Base-by-base conservation (phyloP, 441 rosid genomes). In the Pelargonium fulgidum region DNA sequence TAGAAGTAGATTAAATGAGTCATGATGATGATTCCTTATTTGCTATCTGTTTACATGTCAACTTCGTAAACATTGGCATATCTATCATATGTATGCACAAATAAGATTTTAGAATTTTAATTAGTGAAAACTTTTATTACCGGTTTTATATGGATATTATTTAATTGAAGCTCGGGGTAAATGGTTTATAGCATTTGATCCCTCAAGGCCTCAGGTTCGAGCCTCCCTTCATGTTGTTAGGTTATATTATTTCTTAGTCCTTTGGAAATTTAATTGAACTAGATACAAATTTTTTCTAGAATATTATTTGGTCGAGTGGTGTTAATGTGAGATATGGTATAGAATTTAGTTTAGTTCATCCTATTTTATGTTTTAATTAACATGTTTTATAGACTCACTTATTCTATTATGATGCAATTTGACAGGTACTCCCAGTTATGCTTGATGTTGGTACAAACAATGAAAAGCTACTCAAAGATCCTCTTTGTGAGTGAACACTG, bases 371-470 rank as follows among this genome's bases (percentile, higher is more conserved):
- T 5, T 24, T 14, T 67, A 67, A 26, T 66, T 36, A 19, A 17
- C 45, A 36, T 22, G 29, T 58, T 58, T 20, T 22, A 59, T 22
- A 24, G 12, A 59, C 64, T 47, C 14, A 0, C 52, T 3, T 14
- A 24, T 59, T n/a, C 54, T 64, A 9, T 56, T 68, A 6, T 63
- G 36, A 59, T 74, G 4, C 66, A 48, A 44, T 66, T 58, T 68
- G 72, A 50, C 82, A 94, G 99, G 82, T 91, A 77, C 90, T 94
- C 67, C 99, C 99, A 2, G 82, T 94, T 73, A 94, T 94, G 97
- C 78, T 94, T 52, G 99, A 94, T 75, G 96, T 94, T 62, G 99
- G 97, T 11, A 94, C 99, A 20, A 94, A 89, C 82, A 94, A 94
- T 77, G 87, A 90, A 74, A 90, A 82, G 82, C 88, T 94, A 66